Conservation (phyloP, 345 rosid genomes). For the Turnera subulata region DNA sequence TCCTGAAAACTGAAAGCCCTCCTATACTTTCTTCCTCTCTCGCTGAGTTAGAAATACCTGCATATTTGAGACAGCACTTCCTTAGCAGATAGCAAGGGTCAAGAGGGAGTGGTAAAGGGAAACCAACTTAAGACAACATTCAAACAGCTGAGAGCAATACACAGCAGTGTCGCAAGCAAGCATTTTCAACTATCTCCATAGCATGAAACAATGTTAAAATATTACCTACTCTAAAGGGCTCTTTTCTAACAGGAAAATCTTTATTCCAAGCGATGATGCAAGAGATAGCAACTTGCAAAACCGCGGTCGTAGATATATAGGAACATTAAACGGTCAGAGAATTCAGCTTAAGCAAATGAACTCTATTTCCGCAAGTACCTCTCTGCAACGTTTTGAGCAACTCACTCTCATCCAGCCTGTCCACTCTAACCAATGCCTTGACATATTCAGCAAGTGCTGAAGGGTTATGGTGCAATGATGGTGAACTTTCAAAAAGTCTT, state of each 20-base stretch:
- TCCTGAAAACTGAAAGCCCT: constrained; percentile 60
- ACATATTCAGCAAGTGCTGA: constrained; percentile 78
- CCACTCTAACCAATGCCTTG: constrained; percentile 84
- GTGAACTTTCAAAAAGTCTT: constrained; percentile 71
- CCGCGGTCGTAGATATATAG: no score
- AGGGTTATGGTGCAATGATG: constrained; percentile 60
- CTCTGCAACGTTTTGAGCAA: constrained; percentile 74
- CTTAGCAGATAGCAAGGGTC: not conserved
- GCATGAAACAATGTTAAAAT: no score
- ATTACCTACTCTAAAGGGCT: no score
- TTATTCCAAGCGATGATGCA: no score
- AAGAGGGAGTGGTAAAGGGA: not conserved
- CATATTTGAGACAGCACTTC: constrained; percentile 6
- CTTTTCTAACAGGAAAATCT: no score
- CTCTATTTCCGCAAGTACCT: constrained; percentile 39
- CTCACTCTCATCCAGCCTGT: constrained; percentile 81
- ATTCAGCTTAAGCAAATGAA: not conserved
- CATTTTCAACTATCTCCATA: no score
- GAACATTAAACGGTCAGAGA: not conserved
- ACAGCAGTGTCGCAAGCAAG: no score
- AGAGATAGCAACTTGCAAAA: no score
- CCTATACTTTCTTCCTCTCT: constrained; percentile 58
- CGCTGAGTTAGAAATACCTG: constrained; percentile 51
- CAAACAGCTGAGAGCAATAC: not conserved
- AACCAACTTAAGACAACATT: not conserved